Evolutionary conservation across 2,329 filamentous ascomycete species (phyloP), one percentile per base, ranked within the genome.

Genomic region (Periconia macrospinosa): DNA sequence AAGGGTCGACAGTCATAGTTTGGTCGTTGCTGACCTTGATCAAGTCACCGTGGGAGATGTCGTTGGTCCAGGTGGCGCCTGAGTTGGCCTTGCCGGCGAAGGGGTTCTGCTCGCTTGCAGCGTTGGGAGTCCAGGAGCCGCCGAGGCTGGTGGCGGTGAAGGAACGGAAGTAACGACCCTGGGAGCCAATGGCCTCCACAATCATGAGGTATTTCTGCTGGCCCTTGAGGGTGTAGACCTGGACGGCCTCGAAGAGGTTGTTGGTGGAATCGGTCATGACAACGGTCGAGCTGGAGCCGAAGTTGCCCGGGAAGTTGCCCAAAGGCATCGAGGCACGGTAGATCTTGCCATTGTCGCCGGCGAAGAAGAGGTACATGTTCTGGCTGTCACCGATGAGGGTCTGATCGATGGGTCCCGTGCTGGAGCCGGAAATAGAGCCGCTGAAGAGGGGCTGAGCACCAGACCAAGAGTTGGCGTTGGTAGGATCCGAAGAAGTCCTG

Each of bases 321-420:
- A 87, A 81, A 37, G 86, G 78, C 83, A 87, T 88, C 65, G 78
- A 82, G 48, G 84, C 68, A 1, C 86, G 79, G 73, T 88, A 88
- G 65, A 89, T 85, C 45, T 80, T 81, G 68, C 86, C 86, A 57
- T 88, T 86, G 71, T 89, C 86, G 7, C 84, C 86, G 0, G 79
- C 78, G 60, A 88, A 88, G 80, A 88, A 89, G 5, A 89, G 75
- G 61, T 87, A 87, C 83, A 87, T 87, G 71, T 82, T 81, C 8
- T 66, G 70, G 65, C 71, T 72, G 68, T 88, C 86, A 41, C 82
- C 84, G 57, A 88, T 88, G 52, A 88, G 58, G 0, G 84, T 83
- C 71, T 86, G 84, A 68, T 88, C 85, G 55, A 89, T 87, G 11
- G 76, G 65, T 0, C 83, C 83, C 0, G 81, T 85, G 69, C 69